Conservation (phyloP, 345 rosid species). For the Microthlaspi erraticum region DNA sequence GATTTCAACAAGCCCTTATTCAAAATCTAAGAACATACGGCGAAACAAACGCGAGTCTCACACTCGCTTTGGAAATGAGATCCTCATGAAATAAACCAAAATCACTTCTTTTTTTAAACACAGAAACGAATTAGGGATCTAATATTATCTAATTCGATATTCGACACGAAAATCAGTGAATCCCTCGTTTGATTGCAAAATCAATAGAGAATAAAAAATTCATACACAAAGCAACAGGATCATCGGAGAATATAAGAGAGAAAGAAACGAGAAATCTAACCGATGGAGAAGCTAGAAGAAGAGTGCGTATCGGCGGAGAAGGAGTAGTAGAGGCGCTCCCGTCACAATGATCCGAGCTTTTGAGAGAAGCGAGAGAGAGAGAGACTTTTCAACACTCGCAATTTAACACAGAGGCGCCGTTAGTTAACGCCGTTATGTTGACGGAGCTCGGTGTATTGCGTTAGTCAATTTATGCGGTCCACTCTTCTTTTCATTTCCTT, state of each 20-base stretch:
- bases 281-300: slow-evolving; percentile 27
- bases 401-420: slow-evolving; percentile 50
- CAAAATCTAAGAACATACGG: neutral
- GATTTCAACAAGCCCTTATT: slow-evolving; percentile 18
- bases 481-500: neutral
- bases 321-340: slow-evolving; percentile 42
- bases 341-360: slow-evolving; percentile 45
- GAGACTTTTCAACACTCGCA: too few relatives aligned
- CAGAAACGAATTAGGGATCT: slow-evolving; percentile 13
- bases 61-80: neutral
- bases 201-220: slow-evolving; percentile 21
- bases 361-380: slow-evolving; percentile 31
- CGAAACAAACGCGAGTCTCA: neutral
- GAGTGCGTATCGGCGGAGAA: slow-evolving; percentile 48
- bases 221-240: slow-evolving; percentile 45
- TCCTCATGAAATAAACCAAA: slow-evolving; percentile 3
- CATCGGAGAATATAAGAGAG: slow-evolving; percentile 16
- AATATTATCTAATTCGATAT: slow-evolving; percentile 6
- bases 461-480: slow-evolving; percentile 54
- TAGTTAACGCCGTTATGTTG: slow-evolving; percentile 46
- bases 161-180: slow-evolving; percentile 21
- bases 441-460: neutral
- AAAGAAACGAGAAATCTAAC: slow-evolving; percentile 33
- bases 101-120: slow-evolving; percentile 1
- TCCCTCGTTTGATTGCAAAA: slow-evolving; percentile 28